Evolutionary conservation across 768 basidiomycete genomes (phyloP), one percentile per base, ranked within the genome.

Genomic region (Rhodotorula paludigena): DNA sequence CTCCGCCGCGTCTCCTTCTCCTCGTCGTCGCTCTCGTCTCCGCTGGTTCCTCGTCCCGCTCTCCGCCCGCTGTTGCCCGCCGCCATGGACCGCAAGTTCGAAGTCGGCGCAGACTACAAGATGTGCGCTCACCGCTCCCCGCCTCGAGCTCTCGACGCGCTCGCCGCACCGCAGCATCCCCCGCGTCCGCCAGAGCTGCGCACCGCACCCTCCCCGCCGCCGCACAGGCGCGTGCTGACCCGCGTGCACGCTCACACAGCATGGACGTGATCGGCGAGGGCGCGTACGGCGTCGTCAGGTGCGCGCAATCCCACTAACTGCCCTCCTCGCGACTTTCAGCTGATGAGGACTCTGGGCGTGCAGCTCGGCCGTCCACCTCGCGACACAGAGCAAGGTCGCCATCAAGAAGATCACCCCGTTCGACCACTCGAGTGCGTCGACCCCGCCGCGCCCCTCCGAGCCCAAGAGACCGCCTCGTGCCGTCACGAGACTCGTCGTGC

Each of bases 401-500:
- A 92, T 96, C 82, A 96, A 96, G 83, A 90, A 90, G 81, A 92
- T 96, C 80, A 86, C 89, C 0, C 92, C 92, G 10, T 96, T 94
- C 74, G 92, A 94, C 77, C 92, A 93, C 77, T 87, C 91, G 64
- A 91, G 72, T 72, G 2, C 38, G 66, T 68, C 32, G 7, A 5
- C n/a, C n/a, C n/a, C n/a, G n/a, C n/a, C n/a, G n/a, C n/a, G n/a
- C n/a, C n/a, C n/a, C n/a, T 32, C 18, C 45, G 41, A 41, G 20
- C 35, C 39, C 35, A 28, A 25, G n/a, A 14, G 15, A 2, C 30
- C 36, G 8, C 57, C 39, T 21, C 32, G 7, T 7, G n/a, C n/a
- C n/a, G n/a, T n/a, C n/a, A n/a, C n/a, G n/a, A n/a, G n/a, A n/a
- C n/a, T n/a, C n/a, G n/a, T n/a, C n/a, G n/a, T n/a, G n/a, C n/a